phyloP scores from a whole-genome alignment of 2,329 filamentous ascomycete genomes.

The Lachnellula arida region DNA sequence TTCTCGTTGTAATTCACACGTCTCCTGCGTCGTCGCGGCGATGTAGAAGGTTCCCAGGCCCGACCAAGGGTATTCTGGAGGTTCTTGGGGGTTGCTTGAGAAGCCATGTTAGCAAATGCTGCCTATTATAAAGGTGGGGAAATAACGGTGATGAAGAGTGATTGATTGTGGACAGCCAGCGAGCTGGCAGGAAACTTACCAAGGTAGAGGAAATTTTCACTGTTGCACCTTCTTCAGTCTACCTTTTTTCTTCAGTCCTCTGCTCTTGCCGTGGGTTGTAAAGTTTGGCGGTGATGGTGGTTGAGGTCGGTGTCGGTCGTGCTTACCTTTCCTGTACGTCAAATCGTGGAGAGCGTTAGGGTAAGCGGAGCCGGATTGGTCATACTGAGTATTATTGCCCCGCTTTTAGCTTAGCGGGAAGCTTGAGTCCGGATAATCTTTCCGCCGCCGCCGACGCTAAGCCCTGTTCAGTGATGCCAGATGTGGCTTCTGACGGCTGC shows the following conservation, averaged over 20 bases:
- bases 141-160: neutral
- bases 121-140: neutral
- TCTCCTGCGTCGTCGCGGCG: neutral
- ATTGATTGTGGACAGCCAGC: neutral
- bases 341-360: neutral
- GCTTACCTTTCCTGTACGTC: neutral
- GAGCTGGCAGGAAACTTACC: neutral
- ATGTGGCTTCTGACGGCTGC: neutral
- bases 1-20: neutral
- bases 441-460: neutral
- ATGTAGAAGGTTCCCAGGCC: neutral
- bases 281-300: neutral
- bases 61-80: neutral
- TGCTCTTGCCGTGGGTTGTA: neutral
- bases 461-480: neutral
- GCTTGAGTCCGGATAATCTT: neutral
- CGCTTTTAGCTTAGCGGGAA: neutral
- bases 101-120: neutral
- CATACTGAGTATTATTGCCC: neutral
- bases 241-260: neutral
- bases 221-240: neutral
- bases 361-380: neutral
- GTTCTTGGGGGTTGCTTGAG: neutral
- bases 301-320: neutral
- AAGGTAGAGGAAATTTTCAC: neutral